Base-by-base conservation (phyloP, 2,329 filamentous ascomycete species). In the Pyrenochaeta sp. region DNA sequence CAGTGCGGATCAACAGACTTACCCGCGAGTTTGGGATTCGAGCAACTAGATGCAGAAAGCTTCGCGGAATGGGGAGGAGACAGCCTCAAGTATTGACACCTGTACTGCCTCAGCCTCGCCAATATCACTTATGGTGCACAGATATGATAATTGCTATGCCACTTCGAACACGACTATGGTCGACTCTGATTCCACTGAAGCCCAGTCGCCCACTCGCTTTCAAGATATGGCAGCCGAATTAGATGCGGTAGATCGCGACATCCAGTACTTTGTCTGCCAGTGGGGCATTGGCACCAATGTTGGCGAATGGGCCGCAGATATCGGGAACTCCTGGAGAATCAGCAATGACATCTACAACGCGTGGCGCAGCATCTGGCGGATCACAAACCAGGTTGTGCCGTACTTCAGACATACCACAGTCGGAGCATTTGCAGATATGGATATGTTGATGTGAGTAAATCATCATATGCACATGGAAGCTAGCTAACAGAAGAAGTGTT, bases 21-120 rank as follows among this genome's bases (percentile, higher is more conserved):
- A 5, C 81, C 83, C 7, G 83, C 81, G 0, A 69, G 67, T 58
- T 46, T 69, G 34, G 86, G 84, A 1, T 81, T 84, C 62, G 87
- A 90, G 64, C 72, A 79, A 1, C 72, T 85, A 15, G 88, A 90
- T 71, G 87, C 86, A 1, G 72, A 81, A 42, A 83, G 84, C 0
- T 88, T 85, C 67, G 83, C 84, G 0, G 65, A 70, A 22, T 78
- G 75, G 75, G 74, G 72, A 9, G 71, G 74, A 9, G 75, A 78
- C 51, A 69, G 67, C 0, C 72, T 87, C 10, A 87, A 87, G 80
- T 87, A 73, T 72, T 15, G 10, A 10, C n/a, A 24, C 12, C 2
- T 5, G 4, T n/a, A 7, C 2, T 36, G 5, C 3, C 1, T 25
- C 19, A 13, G 22, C n/a, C 2, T 6, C 39, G 12, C 13, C 12